phyloP scores from a whole-genome alignment of 352 stramenopile species.

The Blastocystis sp. region DNA sequence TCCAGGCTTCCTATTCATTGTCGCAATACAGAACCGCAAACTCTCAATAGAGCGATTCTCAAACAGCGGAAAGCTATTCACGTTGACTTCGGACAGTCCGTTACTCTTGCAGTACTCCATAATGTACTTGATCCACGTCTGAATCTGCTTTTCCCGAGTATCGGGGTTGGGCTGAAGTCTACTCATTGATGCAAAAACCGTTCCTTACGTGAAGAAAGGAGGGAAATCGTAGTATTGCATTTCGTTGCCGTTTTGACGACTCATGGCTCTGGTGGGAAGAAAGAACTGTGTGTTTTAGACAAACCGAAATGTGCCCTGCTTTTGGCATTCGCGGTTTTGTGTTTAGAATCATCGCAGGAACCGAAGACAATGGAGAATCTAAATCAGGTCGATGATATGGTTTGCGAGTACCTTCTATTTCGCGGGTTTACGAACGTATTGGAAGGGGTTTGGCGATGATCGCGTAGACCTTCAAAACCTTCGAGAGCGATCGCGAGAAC shows the following conservation, averaged over 20 bases:
- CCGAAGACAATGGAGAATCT: conserved; percentile 38
- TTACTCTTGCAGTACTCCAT: conserved; percentile 50
- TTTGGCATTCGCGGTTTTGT: too few relatives aligned
- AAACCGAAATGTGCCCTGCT: too few relatives aligned
- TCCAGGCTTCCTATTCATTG: conserved; percentile 10
- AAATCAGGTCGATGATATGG: conserved; percentile 67
- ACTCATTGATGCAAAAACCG: neutral
- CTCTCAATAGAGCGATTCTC: conserved; percentile 24
- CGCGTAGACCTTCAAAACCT: conserved; percentile 56
- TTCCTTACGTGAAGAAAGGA: conserved; percentile 47
- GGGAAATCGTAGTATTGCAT: conserved; percentile 25
- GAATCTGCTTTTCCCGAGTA: conserved; percentile 44
- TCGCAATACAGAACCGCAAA: neutral
- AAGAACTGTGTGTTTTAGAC: too few relatives aligned
- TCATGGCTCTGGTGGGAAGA: neutral
- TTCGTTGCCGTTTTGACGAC: neutral
- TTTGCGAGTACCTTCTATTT: conserved; percentile 61
- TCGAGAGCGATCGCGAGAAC: conserved; percentile 46
- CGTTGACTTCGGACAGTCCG: neutral
- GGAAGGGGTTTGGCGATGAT: neutral
- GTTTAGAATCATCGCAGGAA: too few relatives aligned
- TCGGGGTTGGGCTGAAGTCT: conserved; percentile 32
- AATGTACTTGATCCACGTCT: conserved; percentile 55
- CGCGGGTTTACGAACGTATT: conserved; percentile 60
- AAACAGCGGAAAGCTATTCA: conserved; percentile 50